A percentile compares a stretch with the other conserved stretches of the same genome.
Evolutionary conservation across 1,139 yeast species (phyloP).

Genomic region (Magnusiomyces clavatus): DNA sequence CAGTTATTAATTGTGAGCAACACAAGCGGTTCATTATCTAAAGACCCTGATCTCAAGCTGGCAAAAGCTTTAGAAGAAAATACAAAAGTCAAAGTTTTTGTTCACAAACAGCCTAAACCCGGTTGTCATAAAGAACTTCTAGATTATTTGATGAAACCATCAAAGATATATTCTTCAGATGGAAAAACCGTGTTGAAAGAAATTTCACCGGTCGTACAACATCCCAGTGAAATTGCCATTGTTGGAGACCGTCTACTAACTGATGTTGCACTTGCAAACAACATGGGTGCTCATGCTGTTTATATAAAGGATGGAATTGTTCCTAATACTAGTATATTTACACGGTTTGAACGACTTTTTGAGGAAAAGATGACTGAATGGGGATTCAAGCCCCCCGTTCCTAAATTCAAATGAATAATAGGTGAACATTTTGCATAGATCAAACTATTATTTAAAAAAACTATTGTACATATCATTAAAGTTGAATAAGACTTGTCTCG

Average conservation of each 20-base stretch:
- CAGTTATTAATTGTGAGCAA: slow-evolving; percentile 75
- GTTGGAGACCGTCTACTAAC: slow-evolving; percentile 89
- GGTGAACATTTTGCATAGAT: too few relatives aligned
- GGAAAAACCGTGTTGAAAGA: slow-evolving; percentile 26
- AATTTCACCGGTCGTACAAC: slow-evolving; percentile 23
- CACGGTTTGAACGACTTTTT: slow-evolving; percentile 32
- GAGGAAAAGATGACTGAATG: slow-evolving; percentile 16
- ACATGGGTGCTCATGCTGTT: slow-evolving; percentile 81
- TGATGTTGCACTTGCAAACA: slow-evolving; percentile 87
- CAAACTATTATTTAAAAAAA: too few relatives aligned
- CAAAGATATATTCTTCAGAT: slow-evolving; percentile 15
- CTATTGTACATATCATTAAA: too few relatives aligned
- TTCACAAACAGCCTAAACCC: slow-evolving; percentile 76
- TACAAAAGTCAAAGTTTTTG: slow-evolving; percentile 71
- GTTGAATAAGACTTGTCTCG: too few relatives aligned
- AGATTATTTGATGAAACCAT: slow-evolving; percentile 43
- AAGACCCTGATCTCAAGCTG: slow-evolving; percentile 53
- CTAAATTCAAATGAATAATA: neutral
- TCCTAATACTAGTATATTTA: slow-evolving; percentile 40
- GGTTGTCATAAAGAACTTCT: slow-evolving; percentile 73
- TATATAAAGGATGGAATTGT: slow-evolving; percentile 80
- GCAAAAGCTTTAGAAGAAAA: slow-evolving; percentile 56
- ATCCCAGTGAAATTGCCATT: slow-evolving; percentile 64
- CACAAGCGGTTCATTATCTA: slow-evolving; percentile 78
- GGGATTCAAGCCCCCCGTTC: neutral